These are phyloP conservation scores for Cadophora malorum DNA, from an alignment of 2,329 filamentous ascomycete species.

Conservation along the genomic window DNA sequence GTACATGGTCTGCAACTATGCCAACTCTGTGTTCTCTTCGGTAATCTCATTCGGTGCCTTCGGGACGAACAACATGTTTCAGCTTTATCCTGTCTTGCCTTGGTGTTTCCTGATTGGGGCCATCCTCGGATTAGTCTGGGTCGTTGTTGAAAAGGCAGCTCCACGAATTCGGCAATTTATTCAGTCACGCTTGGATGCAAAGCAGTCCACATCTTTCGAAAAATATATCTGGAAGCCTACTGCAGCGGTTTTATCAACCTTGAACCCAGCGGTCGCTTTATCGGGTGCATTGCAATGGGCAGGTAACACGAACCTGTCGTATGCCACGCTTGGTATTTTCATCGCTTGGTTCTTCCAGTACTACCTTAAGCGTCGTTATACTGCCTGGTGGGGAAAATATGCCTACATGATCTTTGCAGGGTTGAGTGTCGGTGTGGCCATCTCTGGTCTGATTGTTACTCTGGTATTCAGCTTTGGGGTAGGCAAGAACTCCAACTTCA, in stretches of 20 bases:
- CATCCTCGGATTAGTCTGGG: constrained; percentile 43
- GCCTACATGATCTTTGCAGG: constrained; percentile 41
- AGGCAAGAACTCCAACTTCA: constrained; percentile 11
- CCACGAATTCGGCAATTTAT: constrained; percentile 34
- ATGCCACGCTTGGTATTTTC: constrained; percentile 44
- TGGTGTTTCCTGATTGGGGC: constrained; percentile 43
- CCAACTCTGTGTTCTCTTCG: constrained; percentile 22
- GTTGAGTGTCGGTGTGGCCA: constrained; percentile 36
- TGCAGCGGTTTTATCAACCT: constrained; percentile 21
- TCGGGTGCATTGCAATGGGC: constrained; percentile 44
- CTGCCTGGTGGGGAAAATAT: constrained; percentile 44
- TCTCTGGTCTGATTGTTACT: constrained; percentile 25
- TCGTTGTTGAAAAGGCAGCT: constrained; percentile 39
- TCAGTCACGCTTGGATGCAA: constrained; percentile 30
- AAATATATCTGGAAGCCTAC: constrained; percentile 39
- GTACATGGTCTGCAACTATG: constrained; percentile 26
- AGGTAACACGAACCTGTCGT: constrained; percentile 43
- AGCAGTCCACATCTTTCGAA: constrained; percentile 36
- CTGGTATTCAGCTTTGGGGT: constrained; percentile 25
- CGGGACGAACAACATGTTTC: constrained; percentile 26
- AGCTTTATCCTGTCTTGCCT: constrained; percentile 22
- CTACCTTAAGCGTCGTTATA: constrained; percentile 42
- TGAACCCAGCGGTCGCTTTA: constrained; percentile 39
- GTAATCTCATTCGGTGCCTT: constrained; percentile 26
- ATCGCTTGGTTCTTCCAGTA: constrained; percentile 42